Percentiles rank a stretch among this genome's conserved stretches.
Evolutionary conservation across 2,329 filamentous ascomycete species (phyloP).

Genomic region (Aureobasidium leucospermi): DNA sequence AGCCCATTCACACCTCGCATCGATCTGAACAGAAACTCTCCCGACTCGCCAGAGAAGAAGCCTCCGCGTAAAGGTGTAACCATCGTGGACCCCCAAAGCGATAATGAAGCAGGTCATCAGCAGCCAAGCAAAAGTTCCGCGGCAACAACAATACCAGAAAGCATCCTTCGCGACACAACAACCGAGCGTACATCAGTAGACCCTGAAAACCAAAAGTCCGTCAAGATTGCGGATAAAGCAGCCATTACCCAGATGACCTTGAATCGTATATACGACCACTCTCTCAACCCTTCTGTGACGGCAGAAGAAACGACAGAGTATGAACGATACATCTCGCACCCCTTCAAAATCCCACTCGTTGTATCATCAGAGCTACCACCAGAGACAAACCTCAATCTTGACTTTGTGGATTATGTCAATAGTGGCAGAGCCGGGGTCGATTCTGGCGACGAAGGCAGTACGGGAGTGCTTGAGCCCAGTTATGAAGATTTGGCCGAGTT

Average conservation of each 20-base stretch:
- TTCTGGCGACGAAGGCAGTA: conserved; percentile 30
- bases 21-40: conserved; percentile 28
- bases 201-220: conserved; percentile 1
- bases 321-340: conserved; percentile 78
- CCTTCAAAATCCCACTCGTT: conserved; percentile 79
- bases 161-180: conserved; percentile 13
- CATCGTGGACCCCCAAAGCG: conserved; percentile 54
- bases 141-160: conserved; percentile 1
- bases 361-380: conserved; percentile 59
- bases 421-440: conserved; percentile 43
- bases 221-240: conserved; percentile 56
- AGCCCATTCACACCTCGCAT: conserved; percentile 77
- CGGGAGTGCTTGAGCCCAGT: conserved; percentile 39
- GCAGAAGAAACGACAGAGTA: conserved; percentile 77
- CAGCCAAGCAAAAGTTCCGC: background rate
- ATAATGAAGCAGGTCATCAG: conserved; percentile 19
- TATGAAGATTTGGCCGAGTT: conserved; percentile 46
- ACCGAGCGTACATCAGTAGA: background rate
- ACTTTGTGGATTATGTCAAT: conserved; percentile 76
- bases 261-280: conserved; percentile 75
- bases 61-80: conserved; percentile 59
- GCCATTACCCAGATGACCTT: conserved; percentile 84
- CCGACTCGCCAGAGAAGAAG: conserved; percentile 50
- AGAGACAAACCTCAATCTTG: conserved; percentile 44
- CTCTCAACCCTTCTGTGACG: conserved; percentile 75